These are phyloP conservation scores for Elaeagnus macrophylla DNA, from an alignment of 306 rosid species.

Conservation along the genomic window DNA sequence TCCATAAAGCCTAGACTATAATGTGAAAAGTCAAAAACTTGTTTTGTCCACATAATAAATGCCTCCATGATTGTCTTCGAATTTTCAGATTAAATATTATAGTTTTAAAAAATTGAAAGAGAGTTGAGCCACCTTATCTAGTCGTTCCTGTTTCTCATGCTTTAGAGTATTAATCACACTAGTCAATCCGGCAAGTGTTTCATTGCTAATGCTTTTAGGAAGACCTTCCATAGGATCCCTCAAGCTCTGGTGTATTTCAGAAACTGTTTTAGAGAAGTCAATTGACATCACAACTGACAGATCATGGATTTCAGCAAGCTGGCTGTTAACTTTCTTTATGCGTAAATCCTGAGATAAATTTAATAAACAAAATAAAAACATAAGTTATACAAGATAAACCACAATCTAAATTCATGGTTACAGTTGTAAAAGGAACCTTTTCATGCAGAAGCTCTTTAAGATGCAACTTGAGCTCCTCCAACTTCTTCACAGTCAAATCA, in stretches of 20 bases:
- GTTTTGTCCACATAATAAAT: too few relatives aligned
- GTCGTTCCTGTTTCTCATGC: slow-evolving; percentile 63
- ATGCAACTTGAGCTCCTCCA: slow-evolving; percentile 62
- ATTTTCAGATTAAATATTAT: too few relatives aligned
- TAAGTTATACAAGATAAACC: slow-evolving; percentile 4
- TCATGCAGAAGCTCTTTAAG: slow-evolving; percentile 75
- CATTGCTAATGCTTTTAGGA: slow-evolving; percentile 64
- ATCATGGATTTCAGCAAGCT: slow-evolving; percentile 41
- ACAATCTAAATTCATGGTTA: neutral
- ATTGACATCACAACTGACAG: slow-evolving; percentile 65
- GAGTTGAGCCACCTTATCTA: slow-evolving; percentile 50
- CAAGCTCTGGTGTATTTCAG: slow-evolving; percentile 69
- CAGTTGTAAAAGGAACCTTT: slow-evolving; percentile 42
- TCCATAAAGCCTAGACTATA: too few relatives aligned
- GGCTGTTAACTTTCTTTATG: slow-evolving; percentile 51
- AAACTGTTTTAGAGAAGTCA: slow-evolving; percentile 47
- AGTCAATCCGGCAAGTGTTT: slow-evolving; percentile 70
- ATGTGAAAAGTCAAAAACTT: too few relatives aligned
- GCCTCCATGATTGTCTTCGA: too few relatives aligned
- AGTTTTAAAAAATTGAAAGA: neutral
- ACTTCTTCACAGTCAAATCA: slow-evolving; percentile 51
- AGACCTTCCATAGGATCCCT: slow-evolving; percentile 31
- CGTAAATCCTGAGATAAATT: slow-evolving; percentile 49
- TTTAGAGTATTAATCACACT: slow-evolving; percentile 51
- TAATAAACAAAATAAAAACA: neutral